Evolutionary conservation across 2,329 filamentous ascomycete genomes (phyloP).

Genomic region (Cryphonectria radicalis): DNA sequence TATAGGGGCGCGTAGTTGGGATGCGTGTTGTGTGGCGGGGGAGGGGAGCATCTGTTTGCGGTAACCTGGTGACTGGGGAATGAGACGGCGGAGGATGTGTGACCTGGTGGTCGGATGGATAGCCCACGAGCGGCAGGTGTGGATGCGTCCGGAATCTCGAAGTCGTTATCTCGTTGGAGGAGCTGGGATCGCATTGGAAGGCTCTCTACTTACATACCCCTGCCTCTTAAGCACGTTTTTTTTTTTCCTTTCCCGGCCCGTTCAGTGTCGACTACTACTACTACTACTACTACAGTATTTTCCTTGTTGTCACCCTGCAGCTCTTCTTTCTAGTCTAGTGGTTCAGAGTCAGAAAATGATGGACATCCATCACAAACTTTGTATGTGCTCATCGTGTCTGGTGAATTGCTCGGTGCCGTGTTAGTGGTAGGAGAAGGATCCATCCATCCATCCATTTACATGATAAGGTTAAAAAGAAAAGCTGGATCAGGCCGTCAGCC

Average conservation of each 20-base stretch:
- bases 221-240: conserved; percentile 30
- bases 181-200: conserved; percentile 31
- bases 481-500: not conserved
- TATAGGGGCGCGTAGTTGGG: conserved; percentile 21
- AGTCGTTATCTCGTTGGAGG: conserved; percentile 26
- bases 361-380: conserved; percentile 24
- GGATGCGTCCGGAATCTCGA: conserved; percentile 27
- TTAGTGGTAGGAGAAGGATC: not conserved
- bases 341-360: conserved; percentile 30
- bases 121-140: conserved; percentile 24
- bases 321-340: conserved; percentile 30
- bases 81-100: conserved; percentile 20
- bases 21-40: conserved; percentile 21
- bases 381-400: not conserved
- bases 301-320: conserved; percentile 29
- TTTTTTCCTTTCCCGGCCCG: conserved; percentile 28
- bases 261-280: conserved; percentile 27
- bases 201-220: conserved; percentile 32
- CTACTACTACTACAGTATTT: conserved; percentile 26
- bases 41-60: conserved; percentile 24
- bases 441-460: not conserved
- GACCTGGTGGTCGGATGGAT: conserved; percentile 17
- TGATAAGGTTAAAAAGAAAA: not conserved
- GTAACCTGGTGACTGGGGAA: conserved; percentile 25
- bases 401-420: not conserved